Conservation (phyloP, 345 rosid species). For the Reutealis trisperma region DNA sequence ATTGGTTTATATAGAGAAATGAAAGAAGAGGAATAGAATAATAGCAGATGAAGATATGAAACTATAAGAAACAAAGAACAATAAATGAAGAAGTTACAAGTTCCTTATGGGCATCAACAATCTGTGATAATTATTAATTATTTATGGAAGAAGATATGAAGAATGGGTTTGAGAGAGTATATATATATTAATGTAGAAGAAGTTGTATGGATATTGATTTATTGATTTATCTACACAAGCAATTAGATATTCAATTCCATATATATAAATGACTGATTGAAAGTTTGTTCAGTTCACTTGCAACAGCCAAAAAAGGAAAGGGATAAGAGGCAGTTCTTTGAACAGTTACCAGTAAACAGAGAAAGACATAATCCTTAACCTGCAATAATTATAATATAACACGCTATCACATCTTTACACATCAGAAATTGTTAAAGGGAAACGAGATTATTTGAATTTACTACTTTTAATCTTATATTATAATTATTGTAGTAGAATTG, state of each 20-base stretch:
- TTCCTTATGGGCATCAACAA: conserved; percentile 50
- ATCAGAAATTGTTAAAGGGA: too few relatives aligned
- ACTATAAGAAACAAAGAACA: conserved; percentile 18
- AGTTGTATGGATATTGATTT: not conserved
- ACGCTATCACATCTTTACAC: conserved; percentile 22
- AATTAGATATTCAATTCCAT: not conserved
- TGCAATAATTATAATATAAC: conserved; percentile 30
- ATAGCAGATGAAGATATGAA: not conserved
- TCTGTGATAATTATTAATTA: not conserved
- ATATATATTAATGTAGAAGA: conserved; percentile 18
- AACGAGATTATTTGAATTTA: too few relatives aligned
- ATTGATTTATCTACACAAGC: conserved; percentile 17
- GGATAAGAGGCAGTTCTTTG: not conserved
- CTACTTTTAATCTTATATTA: too few relatives aligned
- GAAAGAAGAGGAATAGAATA: not conserved
- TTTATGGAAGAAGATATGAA: conserved; percentile 7
- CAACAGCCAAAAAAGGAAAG: not conserved
- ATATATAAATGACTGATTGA: not conserved
- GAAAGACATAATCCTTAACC: not conserved
- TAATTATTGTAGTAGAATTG: too few relatives aligned
- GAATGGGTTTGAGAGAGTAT: conserved; percentile 13
- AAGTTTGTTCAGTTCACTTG: not conserved
- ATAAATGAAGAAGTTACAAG: conserved; percentile 42
- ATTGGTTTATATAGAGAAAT: conserved; percentile 35
- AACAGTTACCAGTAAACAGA: not conserved